Percentiles rank a stretch among this genome's conserved stretches.
These are phyloP conservation scores for Penicillium sp. DNA, from an alignment of 2,329 filamentous ascomycete genomes.

Conservation along the genomic window DNA sequence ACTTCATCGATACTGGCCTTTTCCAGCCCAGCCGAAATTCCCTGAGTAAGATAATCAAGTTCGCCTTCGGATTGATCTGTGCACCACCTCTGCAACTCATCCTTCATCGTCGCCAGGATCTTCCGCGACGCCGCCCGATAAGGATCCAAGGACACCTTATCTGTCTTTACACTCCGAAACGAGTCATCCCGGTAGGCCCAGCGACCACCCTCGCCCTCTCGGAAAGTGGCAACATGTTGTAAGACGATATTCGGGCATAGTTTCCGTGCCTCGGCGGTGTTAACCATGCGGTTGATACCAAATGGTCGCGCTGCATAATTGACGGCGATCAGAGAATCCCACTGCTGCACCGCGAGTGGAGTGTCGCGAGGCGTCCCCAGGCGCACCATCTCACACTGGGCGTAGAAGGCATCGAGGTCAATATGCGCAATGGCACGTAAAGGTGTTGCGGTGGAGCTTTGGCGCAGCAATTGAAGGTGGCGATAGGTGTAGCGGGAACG, in stretches of 20 bases:
- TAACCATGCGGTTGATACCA: constrained; percentile 77
- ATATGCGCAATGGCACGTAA: constrained; percentile 87
- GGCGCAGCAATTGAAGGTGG: constrained; percentile 73
- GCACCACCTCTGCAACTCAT: constrained; percentile 58
- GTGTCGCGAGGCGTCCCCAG: constrained; percentile 70
- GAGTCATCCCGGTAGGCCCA: constrained; percentile 91
- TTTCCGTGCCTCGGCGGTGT: constrained; percentile 77
- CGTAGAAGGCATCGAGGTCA: constrained; percentile 96
- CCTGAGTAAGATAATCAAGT: constrained; percentile 23
- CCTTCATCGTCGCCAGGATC: constrained; percentile 78
- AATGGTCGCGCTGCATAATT: constrained; percentile 88
- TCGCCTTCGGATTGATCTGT: constrained; percentile 20
- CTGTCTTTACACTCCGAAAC: constrained; percentile 72
- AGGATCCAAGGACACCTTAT: constrained; percentile 93
- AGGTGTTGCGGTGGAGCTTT: constrained; percentile 69
- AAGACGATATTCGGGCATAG: constrained; percentile 79
- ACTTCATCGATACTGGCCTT: constrained; percentile 96
- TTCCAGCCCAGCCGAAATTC: constrained; percentile 63
- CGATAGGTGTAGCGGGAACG: constrained; percentile 79
- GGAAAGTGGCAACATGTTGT: constrained; percentile 94
- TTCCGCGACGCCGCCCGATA: constrained; percentile 82
- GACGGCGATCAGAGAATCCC: constrained; percentile 91
- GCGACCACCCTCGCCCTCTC: constrained; percentile 76
- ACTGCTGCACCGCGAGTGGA: constrained; percentile 92
- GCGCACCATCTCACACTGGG: constrained; percentile 91